Evolutionary conservation across 352 stramenopile genomes (phyloP), one percentile per base, ranked within the genome.

Genomic region (Phytophthora crassamura): DNA sequence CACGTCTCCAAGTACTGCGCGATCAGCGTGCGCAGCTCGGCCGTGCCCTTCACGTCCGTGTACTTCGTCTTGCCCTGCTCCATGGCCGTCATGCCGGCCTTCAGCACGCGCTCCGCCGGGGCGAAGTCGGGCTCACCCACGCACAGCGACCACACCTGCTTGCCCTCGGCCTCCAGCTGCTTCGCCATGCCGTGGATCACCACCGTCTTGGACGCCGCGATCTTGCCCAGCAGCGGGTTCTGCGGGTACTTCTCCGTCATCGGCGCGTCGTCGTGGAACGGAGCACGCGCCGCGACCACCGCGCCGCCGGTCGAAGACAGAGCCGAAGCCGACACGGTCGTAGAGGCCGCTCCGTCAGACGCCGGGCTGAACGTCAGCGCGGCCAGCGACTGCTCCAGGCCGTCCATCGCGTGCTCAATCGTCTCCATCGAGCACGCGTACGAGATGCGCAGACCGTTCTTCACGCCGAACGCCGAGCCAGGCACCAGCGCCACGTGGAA

Each of bases 401-500:
- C 83, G 58, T 91, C 75, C 60, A 94, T 72, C 2, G 82, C 82
- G 39, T 87, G 72, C 57, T 80, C 64, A 32, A n/a, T n/a, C n/a
- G n/a, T n/a, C n/a, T n/a, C n/a, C n/a, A n/a, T n/a, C n/a, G n/a
- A n/a, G n/a, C n/a, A 94, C n/a, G 97, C 97, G 80, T 99, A 99
- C 74, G 94, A 99, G 60, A 99, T 95, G 16, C 97, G 93, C 7
- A 99, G 73, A 30, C 92, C 95, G 40, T 95, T 94, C 22, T 90
- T 82, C 20, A 95, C 90, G 32, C 97, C 96, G 74, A 99, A 99
- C 35, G 89, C 94, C 18, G 93, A 97, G 35, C 97, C 97, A 0
- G 97, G 97, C 32, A 99, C 96, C 38, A 99, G 75, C 20, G 97
- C 97, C 38, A 98, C 83, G 59, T 96, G 88, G 73, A 97, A 94